Percentiles rank a stretch among this genome's conserved stretches.
These are phyloP conservation scores for Scedosporium aurantiacum DNA, from an alignment of 2,329 filamentous ascomycete genomes.

Conservation along the genomic window DNA sequence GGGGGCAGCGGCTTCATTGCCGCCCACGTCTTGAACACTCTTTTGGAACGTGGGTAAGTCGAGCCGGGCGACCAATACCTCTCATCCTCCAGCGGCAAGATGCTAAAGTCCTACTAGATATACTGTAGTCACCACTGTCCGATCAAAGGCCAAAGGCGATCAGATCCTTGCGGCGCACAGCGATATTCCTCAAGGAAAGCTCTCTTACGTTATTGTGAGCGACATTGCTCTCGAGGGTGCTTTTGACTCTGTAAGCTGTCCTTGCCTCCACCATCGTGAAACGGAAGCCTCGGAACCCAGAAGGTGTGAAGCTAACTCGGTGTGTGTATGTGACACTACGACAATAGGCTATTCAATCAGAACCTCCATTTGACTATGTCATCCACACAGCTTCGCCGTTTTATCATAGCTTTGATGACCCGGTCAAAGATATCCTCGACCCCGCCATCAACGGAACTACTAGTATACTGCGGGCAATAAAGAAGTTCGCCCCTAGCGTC, in stretches of 20 bases:
- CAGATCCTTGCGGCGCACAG: no score
- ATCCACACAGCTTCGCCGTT: slow-evolving; percentile 52
- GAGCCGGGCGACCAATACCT: background rate
- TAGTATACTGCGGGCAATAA: slow-evolving; percentile 61
- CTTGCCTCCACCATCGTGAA: no score
- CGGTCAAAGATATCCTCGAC: slow-evolving; percentile 42
- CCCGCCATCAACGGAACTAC: slow-evolving; percentile 50
- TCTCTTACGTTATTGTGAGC: no score
- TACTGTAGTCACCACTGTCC: no score
- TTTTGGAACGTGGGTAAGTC: background rate
- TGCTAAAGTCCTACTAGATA: no score
- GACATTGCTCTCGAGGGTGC: no score
- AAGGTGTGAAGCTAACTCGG: background rate
- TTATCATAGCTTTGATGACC: slow-evolving; percentile 35
- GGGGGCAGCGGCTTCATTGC: background rate
- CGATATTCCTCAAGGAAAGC: no score
- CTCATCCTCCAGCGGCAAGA: background rate
- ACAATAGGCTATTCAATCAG: background rate
- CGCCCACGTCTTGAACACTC: background rate
- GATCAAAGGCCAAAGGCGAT: no score
- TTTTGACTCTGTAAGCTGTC: no score
- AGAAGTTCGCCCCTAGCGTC: slow-evolving; percentile 44
- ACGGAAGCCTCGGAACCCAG: no score
- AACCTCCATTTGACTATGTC: slow-evolving; percentile 34
- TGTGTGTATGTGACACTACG: no score